Evolutionary conservation across 306 rosid genomes (phyloP).

Genomic region (Ormosia emarginata): DNA sequence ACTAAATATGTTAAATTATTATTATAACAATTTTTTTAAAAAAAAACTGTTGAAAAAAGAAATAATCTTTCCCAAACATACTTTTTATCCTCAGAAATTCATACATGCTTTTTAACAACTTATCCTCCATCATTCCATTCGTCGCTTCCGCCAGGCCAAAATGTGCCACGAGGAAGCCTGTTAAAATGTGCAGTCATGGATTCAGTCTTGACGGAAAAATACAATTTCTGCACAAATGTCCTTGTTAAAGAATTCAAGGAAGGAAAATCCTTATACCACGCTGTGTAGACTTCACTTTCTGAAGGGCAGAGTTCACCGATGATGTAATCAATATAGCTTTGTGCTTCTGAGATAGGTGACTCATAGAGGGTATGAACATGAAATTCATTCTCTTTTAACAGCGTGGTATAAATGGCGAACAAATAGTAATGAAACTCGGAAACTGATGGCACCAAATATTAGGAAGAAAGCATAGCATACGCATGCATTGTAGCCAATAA

Average conservation of each 20-base stretch:
- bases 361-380: background rate
- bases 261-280: background rate
- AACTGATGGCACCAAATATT: conserved; percentile 69
- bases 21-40: too few species aligned
- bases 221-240: conserved; percentile 7
- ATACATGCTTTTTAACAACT: background rate
- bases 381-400: conserved; percentile 74
- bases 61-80: too few species aligned
- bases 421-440: conserved; percentile 61
- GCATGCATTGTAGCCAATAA: conserved; percentile 80
- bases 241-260: conserved; percentile 15
- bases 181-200: conserved; percentile 15
- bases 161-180: background rate
- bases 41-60: too few species aligned
- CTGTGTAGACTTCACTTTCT: conserved; percentile 12
- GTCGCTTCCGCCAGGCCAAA: background rate
- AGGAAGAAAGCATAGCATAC: conserved; percentile 79
- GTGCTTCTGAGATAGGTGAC: conserved; percentile 5
- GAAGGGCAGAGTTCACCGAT: background rate
- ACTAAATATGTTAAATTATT: too few species aligned
- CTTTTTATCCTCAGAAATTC: background rate
- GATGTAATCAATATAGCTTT: background rate
- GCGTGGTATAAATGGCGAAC: conserved; percentile 57
- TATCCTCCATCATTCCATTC: conserved; percentile 1
- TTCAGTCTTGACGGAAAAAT: background rate